Evolutionary conservation across 2,329 filamentous ascomycete genomes (phyloP).

Genomic region (Colletotrichum viniferum): DNA sequence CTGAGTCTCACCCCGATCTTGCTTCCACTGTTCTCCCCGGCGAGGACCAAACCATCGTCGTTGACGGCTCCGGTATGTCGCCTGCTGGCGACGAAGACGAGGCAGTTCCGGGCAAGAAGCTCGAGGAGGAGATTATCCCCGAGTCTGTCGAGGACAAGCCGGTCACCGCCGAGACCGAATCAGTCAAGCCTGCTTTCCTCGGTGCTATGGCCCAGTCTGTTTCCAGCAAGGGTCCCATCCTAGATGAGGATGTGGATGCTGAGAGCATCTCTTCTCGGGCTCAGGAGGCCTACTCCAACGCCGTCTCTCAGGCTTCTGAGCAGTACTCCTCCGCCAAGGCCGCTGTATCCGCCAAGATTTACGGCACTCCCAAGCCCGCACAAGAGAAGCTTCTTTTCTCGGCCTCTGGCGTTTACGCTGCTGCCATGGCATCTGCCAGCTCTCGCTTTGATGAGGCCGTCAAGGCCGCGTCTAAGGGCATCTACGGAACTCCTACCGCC

Average conservation of each 20-base stretch:
- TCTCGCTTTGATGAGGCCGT: constrained; percentile 60
- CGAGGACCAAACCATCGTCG: constrained; percentile 18
- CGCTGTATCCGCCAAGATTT: constrained; percentile 68
- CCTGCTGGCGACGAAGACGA: constrained; percentile 20
- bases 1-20: constrained; percentile 7
- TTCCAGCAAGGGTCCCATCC: constrained; percentile 50
- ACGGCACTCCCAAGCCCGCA: constrained; percentile 62
- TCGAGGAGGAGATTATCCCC: constrained; percentile 28
- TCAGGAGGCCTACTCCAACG: constrained; percentile 66
- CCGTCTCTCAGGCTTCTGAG: constrained; percentile 68
- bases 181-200: constrained; percentile 52
- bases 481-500: constrained; percentile 53
- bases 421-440: constrained; percentile 66
- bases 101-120: constrained; percentile 18
- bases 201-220: constrained; percentile 57
- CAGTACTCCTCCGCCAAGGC: constrained; percentile 73
- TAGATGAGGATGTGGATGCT: constrained; percentile 49
- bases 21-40: constrained; percentile 19
- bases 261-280: constrained; percentile 48
- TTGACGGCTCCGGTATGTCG: constrained; percentile 25
- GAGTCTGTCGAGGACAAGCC: constrained; percentile 30
- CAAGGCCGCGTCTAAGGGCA: constrained; percentile 53
- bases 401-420: constrained; percentile 70
- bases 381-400: constrained; percentile 74
- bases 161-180: constrained; percentile 30